Conservation (phyloP, 495 filamentous ascomycete genomes). For the Amphirosellinia nigrospora region DNA sequence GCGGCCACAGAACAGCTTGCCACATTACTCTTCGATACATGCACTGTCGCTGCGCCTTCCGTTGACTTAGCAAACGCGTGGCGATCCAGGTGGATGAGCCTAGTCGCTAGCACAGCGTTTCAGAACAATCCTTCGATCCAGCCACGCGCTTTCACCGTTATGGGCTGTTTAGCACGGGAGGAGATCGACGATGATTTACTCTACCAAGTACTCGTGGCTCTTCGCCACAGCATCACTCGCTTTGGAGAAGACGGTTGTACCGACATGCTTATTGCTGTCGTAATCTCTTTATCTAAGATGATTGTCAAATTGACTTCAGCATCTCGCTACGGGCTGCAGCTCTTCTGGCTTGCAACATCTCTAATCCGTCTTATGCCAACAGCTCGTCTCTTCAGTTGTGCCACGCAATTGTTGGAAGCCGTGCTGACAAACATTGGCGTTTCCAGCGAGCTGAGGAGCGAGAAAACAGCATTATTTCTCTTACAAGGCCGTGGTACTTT, state of each 20-base stretch:
- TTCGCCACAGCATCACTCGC: slow-evolving; percentile 62
- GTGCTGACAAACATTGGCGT: slow-evolving; percentile 64
- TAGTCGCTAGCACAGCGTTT: slow-evolving; percentile 72
- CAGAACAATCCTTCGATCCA: slow-evolving; percentile 74
- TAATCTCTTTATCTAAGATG: slow-evolving; percentile 70
- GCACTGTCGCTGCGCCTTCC: slow-evolving; percentile 64
- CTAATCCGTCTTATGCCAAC: slow-evolving; percentile 64
- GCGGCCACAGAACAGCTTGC: slow-evolving; percentile 60
- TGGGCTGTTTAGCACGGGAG: slow-evolving; percentile 70
- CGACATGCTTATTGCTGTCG: slow-evolving; percentile 70
- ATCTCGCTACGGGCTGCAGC: slow-evolving; percentile 68
- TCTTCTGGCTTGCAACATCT: slow-evolving; percentile 72
- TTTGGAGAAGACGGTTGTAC: slow-evolving; percentile 64
- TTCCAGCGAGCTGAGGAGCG: slow-evolving; percentile 60
- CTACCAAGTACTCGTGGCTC: slow-evolving; percentile 70
- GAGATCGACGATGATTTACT: slow-evolving; percentile 72
- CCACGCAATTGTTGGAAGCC: slow-evolving; percentile 65
- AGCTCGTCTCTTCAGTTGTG: slow-evolving; percentile 64
- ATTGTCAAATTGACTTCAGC: slow-evolving; percentile 67
- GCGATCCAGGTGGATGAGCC: slow-evolving; percentile 74
- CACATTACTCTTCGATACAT: slow-evolving; percentile 64
- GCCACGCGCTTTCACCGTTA: slow-evolving; percentile 69
- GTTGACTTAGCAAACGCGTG: slow-evolving; percentile 69
- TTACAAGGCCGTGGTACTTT: slow-evolving; percentile 61
- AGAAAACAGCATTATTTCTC: slow-evolving; percentile 61